These are phyloP conservation scores for Blastobotrys proliferans DNA, from an alignment of 1,139 yeast species.

Conservation along the genomic window DNA sequence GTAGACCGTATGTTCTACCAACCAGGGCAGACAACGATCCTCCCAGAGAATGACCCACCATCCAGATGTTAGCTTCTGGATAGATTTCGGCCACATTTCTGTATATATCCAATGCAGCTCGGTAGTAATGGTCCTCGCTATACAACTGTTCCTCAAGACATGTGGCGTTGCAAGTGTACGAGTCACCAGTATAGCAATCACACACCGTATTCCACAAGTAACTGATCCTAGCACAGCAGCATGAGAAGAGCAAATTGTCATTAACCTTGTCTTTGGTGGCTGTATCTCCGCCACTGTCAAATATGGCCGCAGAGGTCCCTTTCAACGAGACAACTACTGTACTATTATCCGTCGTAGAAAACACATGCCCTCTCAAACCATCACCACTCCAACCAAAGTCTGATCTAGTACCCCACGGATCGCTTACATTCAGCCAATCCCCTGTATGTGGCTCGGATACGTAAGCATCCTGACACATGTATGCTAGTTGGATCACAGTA, in stretches of 20 bases:
- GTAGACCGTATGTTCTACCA: conserved; percentile 87
- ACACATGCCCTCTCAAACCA: conserved; percentile 89
- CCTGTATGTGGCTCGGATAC: conserved; percentile 72
- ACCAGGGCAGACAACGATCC: conserved; percentile 79
- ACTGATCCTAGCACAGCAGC: conserved; percentile 93
- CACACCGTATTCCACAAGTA: conserved; percentile 95
- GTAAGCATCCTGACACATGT: conserved; percentile 89
- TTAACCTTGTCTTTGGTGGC: conserved; percentile 75
- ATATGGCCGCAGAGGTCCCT: conserved; percentile 89
- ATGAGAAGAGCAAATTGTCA: conserved; percentile 84
- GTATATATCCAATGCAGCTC: conserved; percentile 74
- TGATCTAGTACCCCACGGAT: conserved; percentile 46
- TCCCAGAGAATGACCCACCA: conserved; percentile 94
- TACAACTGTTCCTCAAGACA: conserved; percentile 78
- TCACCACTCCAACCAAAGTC: conserved; percentile 79
- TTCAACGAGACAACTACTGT: conserved; percentile 79
- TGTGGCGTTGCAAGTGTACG: conserved; percentile 84
- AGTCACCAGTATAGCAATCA: conserved; percentile 74
- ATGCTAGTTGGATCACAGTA: conserved; percentile 71
- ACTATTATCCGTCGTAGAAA: conserved; percentile 59
- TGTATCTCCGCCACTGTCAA: conserved; percentile 74
- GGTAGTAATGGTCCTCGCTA: conserved; percentile 75
- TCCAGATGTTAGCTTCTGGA: conserved; percentile 75
- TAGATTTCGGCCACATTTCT: conserved; percentile 63
- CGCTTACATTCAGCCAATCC: conserved; percentile 84